Conservation (phyloP, 2,329 filamentous ascomycete genomes). For the Chrysosporium queenslandicum region DNA sequence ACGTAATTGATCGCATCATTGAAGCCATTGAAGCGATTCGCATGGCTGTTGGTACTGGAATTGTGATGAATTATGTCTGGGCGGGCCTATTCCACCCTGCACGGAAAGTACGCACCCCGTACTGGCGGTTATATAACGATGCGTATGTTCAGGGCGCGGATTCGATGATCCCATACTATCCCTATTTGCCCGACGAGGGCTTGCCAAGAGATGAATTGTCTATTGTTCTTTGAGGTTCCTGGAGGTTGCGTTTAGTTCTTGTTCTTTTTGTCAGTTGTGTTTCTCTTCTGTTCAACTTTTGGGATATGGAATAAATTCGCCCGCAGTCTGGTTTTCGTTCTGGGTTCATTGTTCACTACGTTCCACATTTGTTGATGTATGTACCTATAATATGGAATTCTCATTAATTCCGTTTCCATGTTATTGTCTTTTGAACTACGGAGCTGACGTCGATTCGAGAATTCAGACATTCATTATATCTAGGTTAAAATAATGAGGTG, state of each 20-base stretch:
- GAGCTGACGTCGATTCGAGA: neutral
- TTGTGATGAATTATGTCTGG: constrained; percentile 98
- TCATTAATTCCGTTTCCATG: neutral
- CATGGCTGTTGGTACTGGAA: constrained; percentile 81
- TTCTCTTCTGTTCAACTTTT: neutral
- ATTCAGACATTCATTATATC: neutral
- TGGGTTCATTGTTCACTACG: too few relatives aligned
- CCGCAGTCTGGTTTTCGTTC: too few relatives aligned
- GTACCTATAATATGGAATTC: neutral
- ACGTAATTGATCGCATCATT: constrained; percentile 96
- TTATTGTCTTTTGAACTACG: neutral
- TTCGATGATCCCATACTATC: constrained; percentile 93
- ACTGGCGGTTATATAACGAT: constrained; percentile 96
- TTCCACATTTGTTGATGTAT: too few relatives aligned
- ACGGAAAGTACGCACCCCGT: constrained; percentile 84
- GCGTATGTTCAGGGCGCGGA: constrained; percentile 91
- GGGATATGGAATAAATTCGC: neutral
- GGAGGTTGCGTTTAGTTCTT: neutral
- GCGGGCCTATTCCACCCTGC: constrained; percentile 95
- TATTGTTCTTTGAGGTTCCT: constrained; percentile 57
- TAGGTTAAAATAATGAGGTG: too few relatives aligned
- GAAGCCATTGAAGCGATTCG: constrained; percentile 95
- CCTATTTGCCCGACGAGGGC: constrained; percentile 69
- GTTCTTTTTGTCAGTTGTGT: neutral
- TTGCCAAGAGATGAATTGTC: constrained; percentile 69